Evolutionary conservation across 176 grass and related monocot genomes (phyloP), one percentile per base, ranked within the genome.

Genomic region (Otatea glauca): DNA sequence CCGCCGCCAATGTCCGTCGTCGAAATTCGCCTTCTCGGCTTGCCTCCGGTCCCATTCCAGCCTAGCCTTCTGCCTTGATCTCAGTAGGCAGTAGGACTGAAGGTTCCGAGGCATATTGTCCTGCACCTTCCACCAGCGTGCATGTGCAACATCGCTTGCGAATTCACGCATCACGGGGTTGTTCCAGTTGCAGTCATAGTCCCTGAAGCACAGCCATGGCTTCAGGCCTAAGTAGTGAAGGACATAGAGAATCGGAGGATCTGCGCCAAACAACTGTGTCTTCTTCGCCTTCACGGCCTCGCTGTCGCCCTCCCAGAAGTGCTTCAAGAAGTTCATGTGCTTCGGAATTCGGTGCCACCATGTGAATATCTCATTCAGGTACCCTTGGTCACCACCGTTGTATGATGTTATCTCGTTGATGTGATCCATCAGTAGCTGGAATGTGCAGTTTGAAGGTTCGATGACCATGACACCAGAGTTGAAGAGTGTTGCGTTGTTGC

Each of bases 161-260:
- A 97, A 97, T 1, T 70, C 78, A 1, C 84, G 89, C 89, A 92
- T 88, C 12, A 51, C 27, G 0, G 55, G 44, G 8, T 80, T 84
- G 83, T 97, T 97, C 94, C 94, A 97, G 74, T 97, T 97, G 85
- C 94, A 97, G 77, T 97, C 94, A 23, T 94, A 97, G 87, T 97
- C 92, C 48, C 82, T 88, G 72, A 97, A 97, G 87, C 94, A 97
- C 69, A 97, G 86, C 94, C 94, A 97, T 16, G 94, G 94, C 74
- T 97, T 97, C 65, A 97, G 49, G 16, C 94, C 94, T 15, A 97
- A 38, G 73, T 92, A 97, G 76, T 97, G 94, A 1, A 97, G 85
- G 11, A 94, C 90, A 1, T 94, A 97, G n/a, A 97, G 87, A 2
- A 74, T 59, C 3, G 94, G 92, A 0, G 94, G 92, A 15, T 94